These are phyloP conservation scores for Colletotrichum sp. DNA, from an alignment of 2,329 filamentous ascomycete species.

Conservation along the genomic window DNA sequence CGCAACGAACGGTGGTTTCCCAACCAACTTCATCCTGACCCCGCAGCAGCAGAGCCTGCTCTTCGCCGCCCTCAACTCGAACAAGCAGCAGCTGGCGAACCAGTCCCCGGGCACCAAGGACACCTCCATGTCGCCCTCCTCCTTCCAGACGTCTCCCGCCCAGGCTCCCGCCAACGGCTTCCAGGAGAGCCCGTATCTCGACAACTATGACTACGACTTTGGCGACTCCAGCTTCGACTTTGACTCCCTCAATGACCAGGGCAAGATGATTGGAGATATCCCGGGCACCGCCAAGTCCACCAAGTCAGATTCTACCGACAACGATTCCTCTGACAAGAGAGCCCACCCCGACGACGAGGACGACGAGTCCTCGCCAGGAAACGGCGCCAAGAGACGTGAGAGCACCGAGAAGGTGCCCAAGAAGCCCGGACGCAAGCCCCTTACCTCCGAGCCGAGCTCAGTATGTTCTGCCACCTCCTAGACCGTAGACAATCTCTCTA, in stretches of 20 bases:
- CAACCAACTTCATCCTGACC: constrained; percentile 70
- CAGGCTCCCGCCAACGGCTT: constrained; percentile 55
- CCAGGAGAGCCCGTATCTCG: constrained; percentile 82
- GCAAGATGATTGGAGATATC: constrained; percentile 78
- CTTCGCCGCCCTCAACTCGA: constrained; percentile 77
- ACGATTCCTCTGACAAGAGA: constrained; percentile 71
- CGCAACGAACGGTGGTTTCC: constrained; percentile 46
- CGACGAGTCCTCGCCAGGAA: constrained; percentile 57
- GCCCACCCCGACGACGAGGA: constrained; percentile 75
- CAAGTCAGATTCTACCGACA: constrained; percentile 59
- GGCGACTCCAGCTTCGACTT: constrained; percentile 83
- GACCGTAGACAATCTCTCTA: not conserved
- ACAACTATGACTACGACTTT: constrained; percentile 77
- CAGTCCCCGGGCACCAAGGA: constrained; percentile 40
- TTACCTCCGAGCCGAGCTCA: constrained; percentile 94
- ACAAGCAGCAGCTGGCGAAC: constrained; percentile 50
- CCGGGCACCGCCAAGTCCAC: constrained; percentile 62
- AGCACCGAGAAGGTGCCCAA: constrained; percentile 86
- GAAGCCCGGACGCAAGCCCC: constrained; percentile 94
- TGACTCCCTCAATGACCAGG: constrained; percentile 56
- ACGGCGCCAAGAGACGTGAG: constrained; percentile 74
- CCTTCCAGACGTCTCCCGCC: constrained; percentile 55
- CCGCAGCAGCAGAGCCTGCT: constrained; percentile 79
- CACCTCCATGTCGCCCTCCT: constrained; percentile 50
- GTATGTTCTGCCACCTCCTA: constrained; percentile 60